Evolutionary conservation across 1,139 yeast species (phyloP), one percentile per base, ranked within the genome.

Genomic region (Taphrina populina): DNA sequence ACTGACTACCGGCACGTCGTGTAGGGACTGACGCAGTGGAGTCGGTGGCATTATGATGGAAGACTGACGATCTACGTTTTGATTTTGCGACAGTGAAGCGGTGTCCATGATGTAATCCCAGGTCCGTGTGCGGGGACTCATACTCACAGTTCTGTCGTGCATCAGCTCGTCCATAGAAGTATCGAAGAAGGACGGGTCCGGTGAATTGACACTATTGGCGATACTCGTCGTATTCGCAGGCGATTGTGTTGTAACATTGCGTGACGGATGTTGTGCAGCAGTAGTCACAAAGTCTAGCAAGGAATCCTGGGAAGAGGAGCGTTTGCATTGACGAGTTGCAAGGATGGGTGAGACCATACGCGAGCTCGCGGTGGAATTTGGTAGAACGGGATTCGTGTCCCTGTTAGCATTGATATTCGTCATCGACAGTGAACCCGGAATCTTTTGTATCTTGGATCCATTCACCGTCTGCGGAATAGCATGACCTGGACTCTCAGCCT

Each of bases 1-100:
- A 19, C 46, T 43, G 46, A 58, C 57, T 17, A 32, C 30, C 8
- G 59, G 60, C 19, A 21, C 33, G 6, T 36, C 53, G 3, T 29
- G 10, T n/a, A 24, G 7, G n/a, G 49, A 19, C 19, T 20, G 49
- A 8, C 17, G 27, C 10, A 17, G 30, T 19, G 10, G 26, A 4
- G 27, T 19, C 5, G 33, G 43, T 5, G 44, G 44, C 53, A 20
- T 47, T 26, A 47, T 29, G 17, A 27, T 43, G 10, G 35, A 30
- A 15, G 20, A 27, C 6, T 37, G 44, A n/a, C 21, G 21, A 4
- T 26, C 13, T n/a, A 8, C 19, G 23, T 23, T 19, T 11, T 20
- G 36, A 5, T 26, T 29, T 3, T 33, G 53, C 2, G 39, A 24
- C 7, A 24, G 39, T 6, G 53, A 11, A 4, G 53, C 41, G 17